phyloP scores from a whole-genome alignment of 495 filamentous ascomycete species.

The Penicillium taxi region DNA sequence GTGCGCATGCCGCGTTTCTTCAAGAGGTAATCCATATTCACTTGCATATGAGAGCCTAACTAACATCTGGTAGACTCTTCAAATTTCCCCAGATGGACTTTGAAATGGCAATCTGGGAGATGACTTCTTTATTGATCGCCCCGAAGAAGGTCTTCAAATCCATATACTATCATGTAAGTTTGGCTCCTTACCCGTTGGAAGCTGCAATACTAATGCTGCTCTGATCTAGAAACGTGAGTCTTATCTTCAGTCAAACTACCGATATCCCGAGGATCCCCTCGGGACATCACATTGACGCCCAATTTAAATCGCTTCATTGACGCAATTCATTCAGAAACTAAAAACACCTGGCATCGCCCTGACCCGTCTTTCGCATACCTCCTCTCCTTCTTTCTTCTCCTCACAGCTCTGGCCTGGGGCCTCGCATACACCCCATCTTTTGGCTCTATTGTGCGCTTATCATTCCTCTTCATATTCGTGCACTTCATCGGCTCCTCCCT shows the following conservation, averaged over 20 bases:
- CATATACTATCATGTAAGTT: conserved; percentile 65
- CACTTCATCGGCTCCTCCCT: conserved; percentile 60
- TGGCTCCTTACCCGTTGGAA: conserved; percentile 8
- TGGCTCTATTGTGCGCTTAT: conserved; percentile 49
- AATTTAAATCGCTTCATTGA: no score
- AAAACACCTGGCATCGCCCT: conserved; percentile 69
- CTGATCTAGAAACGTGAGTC: conserved; percentile 51
- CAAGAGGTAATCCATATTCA: conserved; percentile 31
- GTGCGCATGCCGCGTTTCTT: conserved; percentile 52
- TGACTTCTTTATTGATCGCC: conserved; percentile 63
- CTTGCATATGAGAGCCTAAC: background rate
- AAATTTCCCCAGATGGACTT: conserved; percentile 66
- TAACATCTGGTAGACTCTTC: conserved; percentile 38
- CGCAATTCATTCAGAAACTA: conserved; percentile 52
- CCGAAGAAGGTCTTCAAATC: conserved; percentile 72
- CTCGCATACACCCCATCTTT: conserved; percentile 57
- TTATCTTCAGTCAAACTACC: background rate
- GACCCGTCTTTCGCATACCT: conserved; percentile 75
- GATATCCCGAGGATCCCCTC: background rate
- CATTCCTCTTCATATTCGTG: conserved; percentile 55
- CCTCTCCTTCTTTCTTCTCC: conserved; percentile 63
- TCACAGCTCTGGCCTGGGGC: conserved; percentile 67
- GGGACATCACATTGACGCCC: background rate
- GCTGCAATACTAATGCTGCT: background rate
- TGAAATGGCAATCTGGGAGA: conserved; percentile 74